Conservation (phyloP, 306 rosid genomes). For the Crataegus laevigata region DNA sequence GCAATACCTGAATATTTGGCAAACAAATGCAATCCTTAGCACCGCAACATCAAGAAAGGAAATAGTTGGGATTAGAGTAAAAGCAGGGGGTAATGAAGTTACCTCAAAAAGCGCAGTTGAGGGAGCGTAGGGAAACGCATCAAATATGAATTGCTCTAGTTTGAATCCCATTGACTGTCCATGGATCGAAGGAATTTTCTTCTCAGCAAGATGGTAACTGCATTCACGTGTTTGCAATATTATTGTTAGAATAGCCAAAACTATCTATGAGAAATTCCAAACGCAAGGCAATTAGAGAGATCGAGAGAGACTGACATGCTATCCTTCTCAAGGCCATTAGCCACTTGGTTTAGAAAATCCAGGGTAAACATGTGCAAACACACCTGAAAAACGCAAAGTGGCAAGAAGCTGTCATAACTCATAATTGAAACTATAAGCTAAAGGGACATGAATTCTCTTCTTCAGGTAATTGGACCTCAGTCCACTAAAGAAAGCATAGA, state of each 20-base stretch:
- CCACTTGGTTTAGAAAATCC: conserved; percentile 96
- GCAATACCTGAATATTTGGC: conserved; percentile 46
- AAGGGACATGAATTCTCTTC: not conserved
- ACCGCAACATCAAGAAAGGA: not conserved
- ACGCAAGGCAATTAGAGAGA: not conserved
- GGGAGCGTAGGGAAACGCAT: conserved; percentile 96
- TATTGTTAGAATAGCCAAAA: conserved; percentile 9
- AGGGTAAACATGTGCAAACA: conserved; percentile 95
- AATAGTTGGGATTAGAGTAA: not conserved
- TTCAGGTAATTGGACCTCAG: not conserved
- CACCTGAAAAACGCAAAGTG: conserved; percentile 51
- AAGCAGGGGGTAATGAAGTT: conserved; percentile 10
- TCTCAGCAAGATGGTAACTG: conserved; percentile 96
- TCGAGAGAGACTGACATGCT: conserved; percentile 51
- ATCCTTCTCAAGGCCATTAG: conserved; percentile 97
- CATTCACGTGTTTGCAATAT: conserved; percentile 20
- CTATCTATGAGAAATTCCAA: not conserved
- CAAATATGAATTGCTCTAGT: conserved; percentile 93
- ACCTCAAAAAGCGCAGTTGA: conserved; percentile 98
- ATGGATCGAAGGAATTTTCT: conserved; percentile 84
- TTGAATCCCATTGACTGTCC: conserved; percentile 72
- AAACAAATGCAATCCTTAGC: conserved; percentile 15
- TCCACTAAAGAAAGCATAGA: conserved; percentile 2
- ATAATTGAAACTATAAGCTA: not conserved
- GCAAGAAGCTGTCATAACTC: not conserved